Conservation (phyloP, 2,329 filamentous ascomycete species). For the Emydomyces testavorans region DNA sequence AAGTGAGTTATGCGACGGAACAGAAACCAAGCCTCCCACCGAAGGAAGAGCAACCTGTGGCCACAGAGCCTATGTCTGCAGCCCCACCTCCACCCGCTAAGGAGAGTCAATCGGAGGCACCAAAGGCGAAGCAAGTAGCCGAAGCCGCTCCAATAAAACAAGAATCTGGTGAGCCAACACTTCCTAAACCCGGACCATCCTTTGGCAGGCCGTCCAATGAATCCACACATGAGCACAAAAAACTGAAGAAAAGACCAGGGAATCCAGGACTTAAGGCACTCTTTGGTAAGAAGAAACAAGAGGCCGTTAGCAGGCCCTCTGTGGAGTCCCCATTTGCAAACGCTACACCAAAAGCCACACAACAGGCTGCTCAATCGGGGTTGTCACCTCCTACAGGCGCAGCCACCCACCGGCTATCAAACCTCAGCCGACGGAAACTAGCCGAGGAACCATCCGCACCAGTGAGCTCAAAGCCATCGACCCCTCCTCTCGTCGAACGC, state of each 20-base stretch:
- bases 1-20: neutral
- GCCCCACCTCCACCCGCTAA: conserved; percentile 5
- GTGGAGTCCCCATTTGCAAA: conserved; percentile 28
- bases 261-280: conserved; percentile 36
- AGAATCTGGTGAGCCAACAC: conserved; percentile 18
- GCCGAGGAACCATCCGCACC: conserved; percentile 13
- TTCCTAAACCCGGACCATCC: conserved; percentile 21
- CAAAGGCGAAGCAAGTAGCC: conserved; percentile 4
- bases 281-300: conserved; percentile 32
- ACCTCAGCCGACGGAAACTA: conserved; percentile 28
- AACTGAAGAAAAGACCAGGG: conserved; percentile 35
- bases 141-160: conserved; percentile 15
- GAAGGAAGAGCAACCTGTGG: conserved; percentile 5
- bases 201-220: conserved; percentile 25
- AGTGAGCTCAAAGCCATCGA: conserved; percentile 10
- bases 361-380: conserved; percentile 24
- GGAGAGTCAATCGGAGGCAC: neutral
- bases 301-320: conserved; percentile 27
- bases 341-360: conserved; percentile 33
- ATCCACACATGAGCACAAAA: conserved; percentile 29
- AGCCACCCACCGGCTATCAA: conserved; percentile 5
- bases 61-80: neutral
- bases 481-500: conserved; percentile 11
- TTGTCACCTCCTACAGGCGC: conserved; percentile 16
- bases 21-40: neutral